phyloP scores from a whole-genome alignment of 1,139 yeast genomes.

The Yarrowia galli region DNA sequence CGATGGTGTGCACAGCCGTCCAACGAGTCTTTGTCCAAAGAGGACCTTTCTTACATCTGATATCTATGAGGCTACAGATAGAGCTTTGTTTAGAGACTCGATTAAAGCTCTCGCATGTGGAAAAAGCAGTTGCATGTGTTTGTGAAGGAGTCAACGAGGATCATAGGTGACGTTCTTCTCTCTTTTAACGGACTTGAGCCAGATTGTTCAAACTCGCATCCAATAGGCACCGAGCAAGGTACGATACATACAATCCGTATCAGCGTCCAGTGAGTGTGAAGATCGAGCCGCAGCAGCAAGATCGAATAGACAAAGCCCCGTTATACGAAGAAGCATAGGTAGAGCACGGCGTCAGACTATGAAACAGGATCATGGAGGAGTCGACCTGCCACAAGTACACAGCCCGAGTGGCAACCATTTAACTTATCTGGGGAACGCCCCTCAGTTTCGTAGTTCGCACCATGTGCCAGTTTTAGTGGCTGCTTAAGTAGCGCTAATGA shows the following conservation, averaged over 20 bases:
- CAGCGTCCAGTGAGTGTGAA: not conserved
- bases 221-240: not conserved
- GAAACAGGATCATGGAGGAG: not conserved
- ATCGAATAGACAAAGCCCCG: not conserved
- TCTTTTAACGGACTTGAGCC: conserved; percentile 10
- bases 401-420: not conserved
- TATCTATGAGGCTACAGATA: conserved; percentile 10
- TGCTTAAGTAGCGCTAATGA: conserved; percentile 25
- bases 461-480: conserved; percentile 11
- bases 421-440: conserved; percentile 8
- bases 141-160: no score
- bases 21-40: not conserved
- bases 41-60: not conserved
- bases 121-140: not conserved
- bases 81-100: conserved; percentile 4
- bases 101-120: conserved; percentile 8
- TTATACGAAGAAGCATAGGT: no score
- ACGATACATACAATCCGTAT: not conserved
- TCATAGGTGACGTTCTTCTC: no score
- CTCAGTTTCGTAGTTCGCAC: not conserved
- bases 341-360: conserved; percentile 5
- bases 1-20: not conserved
- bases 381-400: not conserved
- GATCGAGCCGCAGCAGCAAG: not conserved
- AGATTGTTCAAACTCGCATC: not conserved